Base-by-base conservation (phyloP, 2,329 filamentous ascomycete genomes). In the Escovopsis sp. region DNA sequence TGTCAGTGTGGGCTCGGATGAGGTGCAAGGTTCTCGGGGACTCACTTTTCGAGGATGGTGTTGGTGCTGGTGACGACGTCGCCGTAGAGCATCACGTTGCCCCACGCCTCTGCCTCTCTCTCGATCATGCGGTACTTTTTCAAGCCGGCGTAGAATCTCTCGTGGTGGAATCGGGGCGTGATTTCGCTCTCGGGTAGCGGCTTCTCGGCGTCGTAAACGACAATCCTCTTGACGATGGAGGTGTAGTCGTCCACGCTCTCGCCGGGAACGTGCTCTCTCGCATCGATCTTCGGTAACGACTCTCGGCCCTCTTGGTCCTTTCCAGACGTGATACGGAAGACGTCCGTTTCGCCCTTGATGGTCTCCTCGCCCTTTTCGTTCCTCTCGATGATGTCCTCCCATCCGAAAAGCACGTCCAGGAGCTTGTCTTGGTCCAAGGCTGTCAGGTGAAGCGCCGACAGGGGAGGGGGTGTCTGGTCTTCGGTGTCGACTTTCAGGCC, bases 31-130 rank as follows among this genome's bases (percentile, higher is more conserved):
- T 9, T 32, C 28, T 9, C 11, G 8, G 8, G 26, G 0, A 0
- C 64, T 49, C 60, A 84, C 82, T 91, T 94, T 55, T 96, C 91
- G 6, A 95, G 71, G 5, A 96, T 68, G 0, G 88, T 94, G 62
- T 89, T 94, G 26, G 91, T 98, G 58, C 86, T 94, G 3, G 89
- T 95, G 12, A 95, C 72, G 6, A 94, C 86, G 59, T 95, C 86
- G 42, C 83, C 88, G 55, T 96, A 96, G 49, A 96, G 67, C 4
- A 98, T 61, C 40, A 74, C 66, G 40, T 79, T 74, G 4, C 91
- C 91, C 68, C 93, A 96, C 23, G 74, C 64, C 4, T 73, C 66
- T 0, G 77, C 71, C 38, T 75, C 71, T 2, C 72, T 68, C 39
- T 73, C 70, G 5, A 58, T 58, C 26, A 53, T 50, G 41, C 82